A percentile compares a stretch with the other conserved stretches of the same genome.
Evolutionary conservation across 1,284 basidiomycete species (phyloP).

Genomic region (Leccinum solheimii): DNA sequence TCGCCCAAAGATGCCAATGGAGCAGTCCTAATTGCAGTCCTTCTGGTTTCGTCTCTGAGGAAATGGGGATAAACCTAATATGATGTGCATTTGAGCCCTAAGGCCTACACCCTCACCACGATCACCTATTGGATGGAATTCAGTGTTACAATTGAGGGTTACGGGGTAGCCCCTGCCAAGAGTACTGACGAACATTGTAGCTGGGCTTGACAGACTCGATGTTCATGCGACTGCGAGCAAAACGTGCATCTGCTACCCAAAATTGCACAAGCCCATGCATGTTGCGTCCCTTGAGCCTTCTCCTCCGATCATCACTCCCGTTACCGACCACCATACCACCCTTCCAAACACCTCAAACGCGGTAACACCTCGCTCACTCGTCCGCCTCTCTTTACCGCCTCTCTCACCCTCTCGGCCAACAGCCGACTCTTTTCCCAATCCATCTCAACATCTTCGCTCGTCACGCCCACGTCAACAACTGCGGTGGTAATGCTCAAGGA

Average conservation of each 20-base stretch:
- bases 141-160: background rate
- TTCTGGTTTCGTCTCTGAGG: background rate
- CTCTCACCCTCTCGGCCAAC: constrained; percentile 26
- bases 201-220: no score
- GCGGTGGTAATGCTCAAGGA: background rate
- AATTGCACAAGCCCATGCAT: no score
- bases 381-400: constrained; percentile 22
- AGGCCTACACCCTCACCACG: no score
- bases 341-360: constrained; percentile 25
- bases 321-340: constrained; percentile 8
- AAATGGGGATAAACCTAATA: background rate
- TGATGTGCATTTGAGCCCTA: background rate
- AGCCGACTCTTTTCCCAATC: constrained; percentile 32
- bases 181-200: background rate
- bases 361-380: constrained; percentile 29
- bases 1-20: background rate
- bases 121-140: no score
- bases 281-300: no score
- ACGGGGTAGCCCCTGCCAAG: background rate
- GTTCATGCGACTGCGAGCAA: no score
- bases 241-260: no score
- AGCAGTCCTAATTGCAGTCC: background rate
- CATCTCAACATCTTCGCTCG: constrained; percentile 19
- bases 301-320: background rate
- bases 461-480: background rate